Conservation (phyloP, 345 rosid genomes). For the Syzygium aqueum region DNA sequence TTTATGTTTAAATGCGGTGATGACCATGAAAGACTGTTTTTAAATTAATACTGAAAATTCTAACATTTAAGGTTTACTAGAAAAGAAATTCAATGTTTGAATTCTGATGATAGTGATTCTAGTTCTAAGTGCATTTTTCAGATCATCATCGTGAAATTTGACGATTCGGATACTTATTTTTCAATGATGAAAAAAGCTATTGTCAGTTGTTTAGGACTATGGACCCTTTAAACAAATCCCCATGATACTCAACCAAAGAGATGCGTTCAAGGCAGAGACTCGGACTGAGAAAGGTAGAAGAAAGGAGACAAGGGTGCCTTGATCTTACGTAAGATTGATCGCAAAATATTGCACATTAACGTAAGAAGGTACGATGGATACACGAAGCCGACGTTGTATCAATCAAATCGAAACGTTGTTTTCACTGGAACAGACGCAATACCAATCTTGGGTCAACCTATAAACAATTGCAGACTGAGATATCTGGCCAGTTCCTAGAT, state of each 20-base stretch:
- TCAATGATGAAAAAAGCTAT: neutral
- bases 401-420: neutral
- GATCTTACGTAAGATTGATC: neutral
- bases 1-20: neutral
- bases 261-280: neutral
- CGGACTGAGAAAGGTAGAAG: neutral
- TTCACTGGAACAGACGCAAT: neutral
- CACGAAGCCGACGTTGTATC: neutral
- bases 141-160: neutral
- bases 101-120: neutral
- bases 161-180: neutral
- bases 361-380: neutral
- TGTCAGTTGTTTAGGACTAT: neutral
- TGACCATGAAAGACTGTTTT: neutral
- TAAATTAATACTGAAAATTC: neutral
- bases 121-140: neutral
- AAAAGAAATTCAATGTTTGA: neutral
- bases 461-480: neutral
- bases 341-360: neutral
- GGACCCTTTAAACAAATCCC: neutral
- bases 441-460: neutral
- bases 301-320: neutral
- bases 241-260: neutral
- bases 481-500: neutral
- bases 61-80: neutral